Base-by-base conservation (phyloP, 805 yeast genomes). In the Cephaloascus albidus region DNA sequence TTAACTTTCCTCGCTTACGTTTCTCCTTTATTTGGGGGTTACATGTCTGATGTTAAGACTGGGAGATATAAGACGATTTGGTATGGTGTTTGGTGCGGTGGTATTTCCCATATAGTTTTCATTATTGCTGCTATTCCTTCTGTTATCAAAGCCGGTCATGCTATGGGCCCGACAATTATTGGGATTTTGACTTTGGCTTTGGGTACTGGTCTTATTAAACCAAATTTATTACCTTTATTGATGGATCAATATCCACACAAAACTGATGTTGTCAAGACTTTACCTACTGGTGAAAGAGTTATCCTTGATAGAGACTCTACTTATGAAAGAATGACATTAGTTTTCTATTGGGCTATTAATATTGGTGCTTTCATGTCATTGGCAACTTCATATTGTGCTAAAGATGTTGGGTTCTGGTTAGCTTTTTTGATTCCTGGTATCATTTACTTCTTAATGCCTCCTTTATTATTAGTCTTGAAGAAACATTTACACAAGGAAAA, bases 211-310 rank as follows among this genome's bases (percentile, higher is more conserved):
- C 63, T 70, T 40, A 71, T 74, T 47, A 74, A 74, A 49, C 75
- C 78, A 41, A 74, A 73, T 48, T 63, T 74, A 42, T 59, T 69
- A 43, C 75, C 76, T 4, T 55, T 70, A 37, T 52, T 69, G 39
- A 57, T 68, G 58, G 85, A n/a, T n/a, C 69, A 63, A 53, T 58
- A 58, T 53, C 78, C 81, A 35, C 73, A 76, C 54, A 64, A 73
- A 41, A 68, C 72, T 47, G 81, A 78, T 45, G 75, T 71, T 38
- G 74, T 85, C 40, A 72, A 68, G 55, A 74, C 72, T 3, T 62
- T 72, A 41, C 70, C 72, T 46, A 53, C 66, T 20, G 95, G 95
- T 41, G 79, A 78, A 52, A 68, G 70, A 36, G 89, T 83, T 28
- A 76, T 82, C 48, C 58, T 71, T 35, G 74, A 70, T 47, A 61